Evolutionary conservation across 495 filamentous ascomycete genomes (phyloP).

Genomic region (Tetracladium setigerum): DNA sequence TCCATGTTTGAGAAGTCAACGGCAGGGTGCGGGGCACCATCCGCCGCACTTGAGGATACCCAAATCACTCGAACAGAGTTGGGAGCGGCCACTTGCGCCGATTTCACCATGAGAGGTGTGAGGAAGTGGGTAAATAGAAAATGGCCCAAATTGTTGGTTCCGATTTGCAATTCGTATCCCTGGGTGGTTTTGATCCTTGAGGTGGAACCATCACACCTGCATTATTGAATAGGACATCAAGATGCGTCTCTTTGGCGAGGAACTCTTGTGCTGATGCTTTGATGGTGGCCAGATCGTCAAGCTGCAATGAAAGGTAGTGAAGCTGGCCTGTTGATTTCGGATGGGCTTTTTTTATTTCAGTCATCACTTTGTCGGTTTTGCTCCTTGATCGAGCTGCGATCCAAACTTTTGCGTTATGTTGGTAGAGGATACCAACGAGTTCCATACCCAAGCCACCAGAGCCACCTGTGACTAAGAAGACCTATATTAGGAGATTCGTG

Average conservation of each 20-base stretch:
- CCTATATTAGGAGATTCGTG: too few relatives aligned
- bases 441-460: conserved; percentile 54
- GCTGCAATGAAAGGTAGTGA: conserved; percentile 34
- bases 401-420: conserved; percentile 51
- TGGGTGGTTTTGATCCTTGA: conserved; percentile 23
- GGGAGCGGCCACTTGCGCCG: conserved; percentile 15
- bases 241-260: conserved; percentile 26
- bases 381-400: conserved; percentile 48
- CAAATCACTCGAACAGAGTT: conserved; percentile 30
- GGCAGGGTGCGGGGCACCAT: conserved; percentile 1
- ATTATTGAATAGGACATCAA: conserved; percentile 49
- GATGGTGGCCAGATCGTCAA: conserved; percentile 42
- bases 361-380: conserved; percentile 43
- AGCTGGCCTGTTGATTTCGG: conserved; percentile 25
- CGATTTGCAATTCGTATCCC: conserved; percentile 33
- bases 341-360: conserved; percentile 28
- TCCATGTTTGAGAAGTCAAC: not conserved
- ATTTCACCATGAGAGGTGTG: conserved; percentile 30
- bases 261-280: conserved; percentile 38
- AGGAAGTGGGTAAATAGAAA: conserved; percentile 39
- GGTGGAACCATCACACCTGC: conserved; percentile 37
- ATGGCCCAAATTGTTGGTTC: conserved; percentile 29
- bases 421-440: conserved; percentile 51
- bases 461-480: conserved; percentile 7
- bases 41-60: conserved; percentile 20